phyloP scores from a whole-genome alignment of 2,329 filamentous ascomycete genomes.

The Aureobasidium sp. region DNA sequence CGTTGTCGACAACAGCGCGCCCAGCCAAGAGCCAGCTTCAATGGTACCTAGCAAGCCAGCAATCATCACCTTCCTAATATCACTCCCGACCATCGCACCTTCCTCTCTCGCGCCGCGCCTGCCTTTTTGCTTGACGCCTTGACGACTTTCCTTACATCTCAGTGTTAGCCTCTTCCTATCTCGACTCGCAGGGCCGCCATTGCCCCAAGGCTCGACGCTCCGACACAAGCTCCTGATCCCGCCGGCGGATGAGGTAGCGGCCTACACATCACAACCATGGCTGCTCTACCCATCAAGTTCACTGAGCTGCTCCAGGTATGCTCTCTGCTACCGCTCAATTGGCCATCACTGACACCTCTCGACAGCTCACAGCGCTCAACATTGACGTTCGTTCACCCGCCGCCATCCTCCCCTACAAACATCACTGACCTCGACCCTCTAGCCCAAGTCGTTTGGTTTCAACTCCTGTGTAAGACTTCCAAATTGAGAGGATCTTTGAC shows the following conservation, averaged over 20 bases:
- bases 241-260: conserved; percentile 18
- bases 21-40: background rate
- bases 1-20: background rate
- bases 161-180: background rate
- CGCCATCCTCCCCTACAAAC: background rate
- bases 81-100: background rate
- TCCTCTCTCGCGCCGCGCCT: background rate
- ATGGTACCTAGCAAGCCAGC: background rate
- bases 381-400: conserved; percentile 37
- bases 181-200: conserved; percentile 3
- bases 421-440: conserved; percentile 15
- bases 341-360: conserved; percentile 23
- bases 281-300: conserved; percentile 84
- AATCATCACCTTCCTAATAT: background rate
- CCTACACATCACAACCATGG: conserved; percentile 38
- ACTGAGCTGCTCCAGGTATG: conserved; percentile 76
- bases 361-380: conserved; percentile 41
- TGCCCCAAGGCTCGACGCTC: conserved; percentile 7
- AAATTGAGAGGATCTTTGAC: conserved; percentile 20
- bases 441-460: conserved; percentile 72
- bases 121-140: conserved; percentile 21
- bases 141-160: conserved; percentile 27
- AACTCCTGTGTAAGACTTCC: conserved; percentile 67
- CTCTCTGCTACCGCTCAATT: conserved; percentile 24
- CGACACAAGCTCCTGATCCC: conserved; percentile 15